A percentile compares a stretch with the other conserved stretches of the same genome.
Evolutionary conservation across 371 early-diverging fungal species (phyloP).

Genomic region (Nematocida major): DNA sequence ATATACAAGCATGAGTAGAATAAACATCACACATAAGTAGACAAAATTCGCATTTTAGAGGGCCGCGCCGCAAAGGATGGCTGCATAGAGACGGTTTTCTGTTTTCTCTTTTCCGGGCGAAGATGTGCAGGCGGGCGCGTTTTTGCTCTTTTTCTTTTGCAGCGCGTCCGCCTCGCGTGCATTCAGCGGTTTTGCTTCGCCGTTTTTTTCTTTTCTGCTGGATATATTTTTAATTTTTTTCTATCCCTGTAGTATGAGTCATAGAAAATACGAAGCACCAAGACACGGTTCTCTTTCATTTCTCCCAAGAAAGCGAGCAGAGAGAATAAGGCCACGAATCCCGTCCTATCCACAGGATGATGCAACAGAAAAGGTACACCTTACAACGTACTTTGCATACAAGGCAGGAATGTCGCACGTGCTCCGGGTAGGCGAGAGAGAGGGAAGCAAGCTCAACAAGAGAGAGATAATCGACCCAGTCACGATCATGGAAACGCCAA

Average conservation of each 20-base stretch:
- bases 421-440: slow-evolving; percentile 73
- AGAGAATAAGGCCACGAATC: slow-evolving; percentile 82
- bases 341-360: slow-evolving; percentile 98
- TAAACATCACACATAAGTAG: not conserved
- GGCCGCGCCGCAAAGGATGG: too few relatives aligned
- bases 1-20: not conserved
- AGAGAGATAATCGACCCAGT: slow-evolving; percentile 98
- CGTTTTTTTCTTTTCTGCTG: not conserved
- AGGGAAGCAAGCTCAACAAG: slow-evolving; percentile 54
- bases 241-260: slow-evolving; percentile 63
- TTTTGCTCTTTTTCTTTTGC: not conserved
- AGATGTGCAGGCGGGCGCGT: too few relatives aligned
- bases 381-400: slow-evolving; percentile 96
- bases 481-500: slow-evolving; percentile 93
- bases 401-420: slow-evolving; percentile 99
- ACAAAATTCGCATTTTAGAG: not conserved
- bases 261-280: slow-evolving; percentile 72
- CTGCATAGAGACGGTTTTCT: too few relatives aligned
- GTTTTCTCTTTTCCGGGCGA: too few relatives aligned
- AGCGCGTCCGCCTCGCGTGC: not conserved
- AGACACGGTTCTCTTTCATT: slow-evolving; percentile 96
- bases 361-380: slow-evolving; percentile 81
- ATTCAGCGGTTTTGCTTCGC: not conserved
- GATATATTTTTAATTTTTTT: slow-evolving; percentile 50
- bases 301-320: slow-evolving; percentile 91